phyloP scores from a whole-genome alignment of 2,329 filamentous ascomycete species.

The Pestalotiopsis sp. region DNA sequence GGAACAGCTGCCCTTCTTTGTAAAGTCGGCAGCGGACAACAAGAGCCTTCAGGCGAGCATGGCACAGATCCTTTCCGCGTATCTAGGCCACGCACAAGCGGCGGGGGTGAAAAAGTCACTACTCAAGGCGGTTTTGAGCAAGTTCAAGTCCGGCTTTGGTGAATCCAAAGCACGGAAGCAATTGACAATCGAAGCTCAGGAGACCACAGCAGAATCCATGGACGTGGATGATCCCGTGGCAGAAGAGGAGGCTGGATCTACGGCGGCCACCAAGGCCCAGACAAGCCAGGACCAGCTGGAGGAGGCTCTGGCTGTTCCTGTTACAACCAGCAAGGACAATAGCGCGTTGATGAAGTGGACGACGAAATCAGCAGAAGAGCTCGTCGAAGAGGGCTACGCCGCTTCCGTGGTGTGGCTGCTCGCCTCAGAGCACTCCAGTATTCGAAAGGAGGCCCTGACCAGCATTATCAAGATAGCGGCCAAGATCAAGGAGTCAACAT shows the following conservation, averaged over 20 bases:
- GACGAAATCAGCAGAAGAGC: constrained; percentile 75
- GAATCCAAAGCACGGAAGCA: constrained; percentile 39
- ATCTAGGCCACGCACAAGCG: constrained; percentile 57
- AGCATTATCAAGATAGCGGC: constrained; percentile 68
- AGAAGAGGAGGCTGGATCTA: neutral
- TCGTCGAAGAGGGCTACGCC: constrained; percentile 77
- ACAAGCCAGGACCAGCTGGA: constrained; percentile 49
- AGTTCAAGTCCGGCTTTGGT: constrained; percentile 38
- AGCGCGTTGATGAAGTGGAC: constrained; percentile 67
- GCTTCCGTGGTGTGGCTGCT: constrained; percentile 74
- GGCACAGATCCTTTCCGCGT: constrained; percentile 59
- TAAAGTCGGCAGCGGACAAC: constrained; percentile 49
- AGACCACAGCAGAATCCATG: constrained; percentile 8
- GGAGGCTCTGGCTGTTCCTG: constrained; percentile 53
- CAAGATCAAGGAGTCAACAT: constrained; percentile 68
- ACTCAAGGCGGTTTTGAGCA: constrained; percentile 47
- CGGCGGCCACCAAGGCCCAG: constrained; percentile 15
- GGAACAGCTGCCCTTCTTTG: constrained; percentile 77
- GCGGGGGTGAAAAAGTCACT: constrained; percentile 51
- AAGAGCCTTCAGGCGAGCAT: constrained; percentile 46
- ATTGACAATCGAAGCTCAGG: constrained; percentile 23
- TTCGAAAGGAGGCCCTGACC: constrained; percentile 76
- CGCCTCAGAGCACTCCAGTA: constrained; percentile 72
- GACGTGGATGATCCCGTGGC: neutral
- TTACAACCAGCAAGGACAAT: constrained; percentile 54